Percentiles rank a stretch among this genome's conserved stretches.
phyloP scores from a whole-genome alignment of 1,139 yeast species.

The Kodamaea sp. region DNA sequence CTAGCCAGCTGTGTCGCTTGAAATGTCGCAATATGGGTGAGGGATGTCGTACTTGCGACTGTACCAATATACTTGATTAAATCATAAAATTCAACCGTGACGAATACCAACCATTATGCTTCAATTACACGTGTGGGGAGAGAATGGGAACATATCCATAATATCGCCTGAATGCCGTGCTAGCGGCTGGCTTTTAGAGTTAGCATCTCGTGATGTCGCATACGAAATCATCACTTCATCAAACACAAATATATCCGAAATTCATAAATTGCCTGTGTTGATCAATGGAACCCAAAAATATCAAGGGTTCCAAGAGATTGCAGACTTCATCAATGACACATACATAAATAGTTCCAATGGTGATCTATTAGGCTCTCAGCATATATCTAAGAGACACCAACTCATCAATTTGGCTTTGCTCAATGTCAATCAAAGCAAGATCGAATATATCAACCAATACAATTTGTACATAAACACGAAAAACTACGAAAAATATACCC shows the following conservation, averaged over 20 bases:
- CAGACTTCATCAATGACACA: constrained; percentile 22
- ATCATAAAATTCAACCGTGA: too few species aligned
- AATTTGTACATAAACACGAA: constrained; percentile 58
- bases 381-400: constrained; percentile 9
- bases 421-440: constrained; percentile 35
- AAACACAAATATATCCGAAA: constrained; percentile 57
- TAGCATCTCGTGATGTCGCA: constrained; percentile 1
- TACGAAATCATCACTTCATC: constrained; percentile 51
- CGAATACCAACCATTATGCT: constrained; percentile 1
- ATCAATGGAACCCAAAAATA: constrained; percentile 27
- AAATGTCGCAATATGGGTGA: too few species aligned
- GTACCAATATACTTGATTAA: too few species aligned
- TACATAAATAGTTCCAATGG: constrained; percentile 19
- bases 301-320: constrained; percentile 55
- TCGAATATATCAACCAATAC: constrained; percentile 58
- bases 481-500: constrained; percentile 66
- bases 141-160: constrained; percentile 29
- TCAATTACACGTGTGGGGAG: constrained; percentile 61
- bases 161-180: constrained; percentile 46
- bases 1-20: too few species aligned
- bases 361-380: constrained; percentile 15
- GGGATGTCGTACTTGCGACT: too few species aligned
- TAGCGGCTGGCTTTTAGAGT: constrained; percentile 32
- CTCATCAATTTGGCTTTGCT: constrained; percentile 18
- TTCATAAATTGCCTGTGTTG: constrained; percentile 59